Base-by-base conservation (phyloP, 306 rosid species). In the Calophaca sinica region DNA sequence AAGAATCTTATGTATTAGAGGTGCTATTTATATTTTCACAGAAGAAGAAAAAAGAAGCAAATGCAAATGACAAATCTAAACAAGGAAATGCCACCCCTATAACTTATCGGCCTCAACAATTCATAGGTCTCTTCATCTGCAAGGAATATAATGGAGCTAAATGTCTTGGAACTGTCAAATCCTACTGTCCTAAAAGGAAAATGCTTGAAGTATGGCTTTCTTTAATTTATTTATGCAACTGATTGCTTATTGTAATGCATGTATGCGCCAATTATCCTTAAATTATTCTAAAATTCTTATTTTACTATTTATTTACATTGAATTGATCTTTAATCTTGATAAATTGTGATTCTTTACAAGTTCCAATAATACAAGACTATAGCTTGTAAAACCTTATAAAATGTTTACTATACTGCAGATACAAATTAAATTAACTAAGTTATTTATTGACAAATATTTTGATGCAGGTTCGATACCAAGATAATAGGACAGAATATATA, bases 131-230 rank as follows among this genome's bases (percentile, higher is more conserved):
- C 26, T 6, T 2, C 10, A 7, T 75, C 9, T 69, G 59, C 12
- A 36, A 69, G 63, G 63, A 75, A 7, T 4, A 2, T 20, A 9
- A 62, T n/a, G 81, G 73, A 20, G 6, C 2, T 2, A 62, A 0
- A 28, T 8, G 8, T 7, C 6, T 75, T 2, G 84, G 78, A 45
- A 9, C 15, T 6, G 63, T 70, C 6, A 6, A 2, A 6, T n/a
- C 9, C 6, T 70, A 81, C 41, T 1, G 41, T n/a, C 12, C 7
- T 4, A 2, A 10, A 11, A 70, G 1, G 14, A 55, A 70, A 7
- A 9, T 41, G 69, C 51, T 75, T 3, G 2, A 33, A 8, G 81
- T 76, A 81, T 35, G 7, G 3, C 51, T 15, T 35, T 68, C 8
- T 39, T 39, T 36, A 59, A 26, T 31, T 61, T 3, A 26, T 31